Conservation (phyloP, 805 yeast species). For the Debaryomyces castellii region DNA sequence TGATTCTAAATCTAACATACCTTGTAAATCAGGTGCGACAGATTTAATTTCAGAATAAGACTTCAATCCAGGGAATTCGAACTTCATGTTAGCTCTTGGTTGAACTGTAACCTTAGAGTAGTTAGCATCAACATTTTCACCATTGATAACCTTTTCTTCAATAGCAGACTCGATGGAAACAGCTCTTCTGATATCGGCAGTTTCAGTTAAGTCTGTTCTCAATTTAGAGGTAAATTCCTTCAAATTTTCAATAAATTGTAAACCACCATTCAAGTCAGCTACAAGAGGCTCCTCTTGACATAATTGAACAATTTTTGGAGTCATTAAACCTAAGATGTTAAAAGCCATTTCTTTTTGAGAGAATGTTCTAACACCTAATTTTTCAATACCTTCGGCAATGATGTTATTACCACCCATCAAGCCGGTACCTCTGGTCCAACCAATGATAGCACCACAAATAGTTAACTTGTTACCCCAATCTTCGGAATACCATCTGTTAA, state of each 20-base stretch:
- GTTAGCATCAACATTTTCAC: slow-evolving; percentile 85
- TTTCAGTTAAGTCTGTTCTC: slow-evolving; percentile 73
- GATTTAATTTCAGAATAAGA: slow-evolving; percentile 70
- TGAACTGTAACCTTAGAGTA: slow-evolving; percentile 73
- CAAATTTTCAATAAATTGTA: slow-evolving; percentile 88
- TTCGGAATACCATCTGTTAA: slow-evolving; percentile 99
- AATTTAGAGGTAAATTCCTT: slow-evolving; percentile 81
- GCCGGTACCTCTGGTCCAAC: slow-evolving; percentile 99
- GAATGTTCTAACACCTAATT: slow-evolving; percentile 94
- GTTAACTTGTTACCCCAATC: slow-evolving; percentile 94
- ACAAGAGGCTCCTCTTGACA: slow-evolving; percentile 93
- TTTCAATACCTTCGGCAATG: slow-evolving; percentile 96
- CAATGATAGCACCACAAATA: slow-evolving; percentile 96
- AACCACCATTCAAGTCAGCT: slow-evolving; percentile 99
- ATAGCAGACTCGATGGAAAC: slow-evolving; percentile 91
- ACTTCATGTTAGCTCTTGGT: slow-evolving; percentile 94
- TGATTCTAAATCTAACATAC: slow-evolving; percentile 86
- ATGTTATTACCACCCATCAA: slow-evolving; percentile 96
- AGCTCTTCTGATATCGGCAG: slow-evolving; percentile 91
- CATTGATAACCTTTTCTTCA: slow-evolving; percentile 82
- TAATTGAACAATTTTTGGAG: slow-evolving; percentile 77
- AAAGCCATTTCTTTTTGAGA: slow-evolving; percentile 99
- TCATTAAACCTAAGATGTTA: slow-evolving; percentile 91
- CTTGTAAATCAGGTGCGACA: slow-evolving; percentile 74
- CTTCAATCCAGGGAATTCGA: slow-evolving; percentile 88